Evolutionary conservation across 23 red algal species (phyloP), one percentile per base, ranked within the genome.

Genomic region (Chondrus crispus): DNA sequence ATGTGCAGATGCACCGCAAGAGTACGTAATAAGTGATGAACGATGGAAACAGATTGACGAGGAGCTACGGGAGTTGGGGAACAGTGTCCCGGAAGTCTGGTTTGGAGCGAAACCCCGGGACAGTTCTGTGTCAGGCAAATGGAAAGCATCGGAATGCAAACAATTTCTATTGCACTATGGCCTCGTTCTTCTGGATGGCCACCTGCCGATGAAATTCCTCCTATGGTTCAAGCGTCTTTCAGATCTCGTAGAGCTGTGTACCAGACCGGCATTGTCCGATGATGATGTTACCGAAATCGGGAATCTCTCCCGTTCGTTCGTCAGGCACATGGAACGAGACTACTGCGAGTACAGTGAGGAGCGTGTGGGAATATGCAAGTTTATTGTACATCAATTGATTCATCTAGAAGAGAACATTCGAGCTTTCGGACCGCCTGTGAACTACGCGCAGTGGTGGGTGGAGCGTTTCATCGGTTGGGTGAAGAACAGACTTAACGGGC

Each of bases 401-500:
- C 47, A 82, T 26, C 78, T 82, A 32, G 13, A 46, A 10, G 50
- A 82, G 39, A 11, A 37, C 78, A 36, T 82, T 35, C 8, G 42
- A 5, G 4, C 20, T 2, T 82, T 18, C 39, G 78, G 50, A 19
- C 50, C 50, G 29, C 78, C 7, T 41, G 5, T 82, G 22, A 55
- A 60, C 4, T 82, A 60, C 50, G 42, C 22, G 2, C 78, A 82
- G 33, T 82, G 43, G 22, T 82, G 50, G 50, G 62, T 82, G 78
- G 78, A 82, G 37, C 4, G 78, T 29, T 82, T 58, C 54, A 62
- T 82, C 2, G 49, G 78, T 54, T 82, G 20, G 49, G 39, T 82
- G 9, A 20, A 54, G 2, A 52, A 11, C 62, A 45, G 78, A 3
- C 48, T 82, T 37, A 82, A 82, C 53, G 10, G 22, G n/a, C 47